Percentiles rank a stretch among this genome's conserved stretches.
These are phyloP conservation scores for Phtheirospermum japonicum DNA, from an alignment of 257 asterid species.

Conservation along the genomic window DNA sequence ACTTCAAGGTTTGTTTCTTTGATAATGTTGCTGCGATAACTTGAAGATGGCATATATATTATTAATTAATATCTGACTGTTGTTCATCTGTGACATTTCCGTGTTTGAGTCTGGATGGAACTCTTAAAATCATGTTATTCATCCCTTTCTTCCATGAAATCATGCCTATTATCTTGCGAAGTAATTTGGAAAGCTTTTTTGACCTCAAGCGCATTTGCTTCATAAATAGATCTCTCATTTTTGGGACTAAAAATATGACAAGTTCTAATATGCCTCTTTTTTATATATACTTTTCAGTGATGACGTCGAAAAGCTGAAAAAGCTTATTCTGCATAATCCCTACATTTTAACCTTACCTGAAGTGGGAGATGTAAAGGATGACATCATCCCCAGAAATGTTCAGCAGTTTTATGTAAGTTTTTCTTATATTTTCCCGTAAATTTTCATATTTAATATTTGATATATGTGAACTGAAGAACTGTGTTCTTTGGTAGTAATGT, in stretches of 20 bases:
- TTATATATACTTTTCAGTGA: constrained; percentile 50
- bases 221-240: background rate
- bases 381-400: constrained; percentile 75
- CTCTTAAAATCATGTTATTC: background rate
- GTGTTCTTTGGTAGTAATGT: background rate
- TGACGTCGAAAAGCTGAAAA: constrained; percentile 92
- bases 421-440: background rate
- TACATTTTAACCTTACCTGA: constrained; percentile 77
- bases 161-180: constrained; percentile 1
- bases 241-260: background rate
- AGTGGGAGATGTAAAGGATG: constrained; percentile 83
- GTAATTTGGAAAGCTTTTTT: constrained; percentile 4
- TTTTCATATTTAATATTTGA: background rate
- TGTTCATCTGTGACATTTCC: no score
- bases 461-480: constrained; percentile 9
- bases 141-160: constrained; percentile 5
- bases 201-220: constrained; percentile 16
- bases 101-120: constrained; percentile 9
- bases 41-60: background rate
- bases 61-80: background rate
- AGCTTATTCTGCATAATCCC: constrained; percentile 90
- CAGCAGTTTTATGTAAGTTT: constrained; percentile 87
- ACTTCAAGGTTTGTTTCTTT: constrained; percentile 69
- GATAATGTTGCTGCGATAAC: constrained; percentile 2
- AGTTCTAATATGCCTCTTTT: constrained; percentile 23